Conservation (phyloP, 2,329 filamentous ascomycete genomes). For the Massarina eburnea region DNA sequence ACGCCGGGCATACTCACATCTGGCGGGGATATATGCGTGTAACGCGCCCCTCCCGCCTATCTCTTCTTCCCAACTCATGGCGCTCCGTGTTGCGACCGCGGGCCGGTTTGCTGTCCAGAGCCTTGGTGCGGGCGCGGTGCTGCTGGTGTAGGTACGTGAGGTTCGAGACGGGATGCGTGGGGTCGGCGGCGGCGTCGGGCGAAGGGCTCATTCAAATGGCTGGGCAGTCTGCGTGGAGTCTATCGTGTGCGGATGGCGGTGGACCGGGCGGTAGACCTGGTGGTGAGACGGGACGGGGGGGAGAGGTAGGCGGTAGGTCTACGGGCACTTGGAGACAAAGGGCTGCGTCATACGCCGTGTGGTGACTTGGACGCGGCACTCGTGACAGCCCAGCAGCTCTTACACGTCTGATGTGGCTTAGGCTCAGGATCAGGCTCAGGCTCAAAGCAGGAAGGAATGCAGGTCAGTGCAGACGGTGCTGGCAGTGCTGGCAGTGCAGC, state of each 20-base stretch:
- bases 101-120: conserved; percentile 36
- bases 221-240: conserved; percentile 1
- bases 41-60: conserved; percentile 41
- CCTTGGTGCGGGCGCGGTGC: conserved; percentile 36
- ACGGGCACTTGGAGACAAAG: conserved; percentile 15
- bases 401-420: too few relatives aligned
- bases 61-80: conserved; percentile 47
- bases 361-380: conserved; percentile 15
- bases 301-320: neutral
- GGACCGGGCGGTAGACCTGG: conserved; percentile 2
- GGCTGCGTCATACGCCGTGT: conserved; percentile 32
- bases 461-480: too few relatives aligned
- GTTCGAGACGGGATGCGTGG: conserved; percentile 36
- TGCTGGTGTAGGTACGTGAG: conserved; percentile 40
- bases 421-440: too few relatives aligned
- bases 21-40: conserved; percentile 45
- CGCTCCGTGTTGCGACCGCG: conserved; percentile 42
- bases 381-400: conserved; percentile 11
- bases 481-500: too few relatives aligned
- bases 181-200: conserved; percentile 34
- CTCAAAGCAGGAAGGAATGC: too few relatives aligned
- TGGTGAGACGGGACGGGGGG: conserved; percentile 2
- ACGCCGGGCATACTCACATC: conserved; percentile 33
- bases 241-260: conserved; percentile 6
- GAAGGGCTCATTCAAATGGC: conserved; percentile 44